These are phyloP conservation scores for Phialemoniopsis sp. DNA, from an alignment of 2,329 filamentous ascomycete genomes.

Conservation along the genomic window DNA sequence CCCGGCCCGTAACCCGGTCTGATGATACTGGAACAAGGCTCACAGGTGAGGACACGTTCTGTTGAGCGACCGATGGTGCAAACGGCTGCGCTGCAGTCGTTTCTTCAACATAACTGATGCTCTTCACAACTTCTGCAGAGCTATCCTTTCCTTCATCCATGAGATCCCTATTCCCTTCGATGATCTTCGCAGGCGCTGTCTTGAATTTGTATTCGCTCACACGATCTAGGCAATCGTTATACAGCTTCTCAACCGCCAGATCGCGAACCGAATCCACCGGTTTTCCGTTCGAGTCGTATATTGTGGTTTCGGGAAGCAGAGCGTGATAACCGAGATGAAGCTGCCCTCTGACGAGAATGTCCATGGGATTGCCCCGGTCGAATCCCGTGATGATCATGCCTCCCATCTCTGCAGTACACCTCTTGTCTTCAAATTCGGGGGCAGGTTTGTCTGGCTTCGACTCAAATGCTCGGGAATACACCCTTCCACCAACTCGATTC, in stretches of 20 bases:
- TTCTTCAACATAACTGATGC: conserved; percentile 71
- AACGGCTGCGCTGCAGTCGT: conserved; percentile 57
- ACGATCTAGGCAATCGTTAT: conserved; percentile 90
- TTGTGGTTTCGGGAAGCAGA: conserved; percentile 73
- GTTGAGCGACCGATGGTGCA: conserved; percentile 49
- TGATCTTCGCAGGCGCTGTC: conserved; percentile 60
- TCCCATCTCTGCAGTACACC: conserved; percentile 90
- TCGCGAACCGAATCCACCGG: conserved; percentile 77
- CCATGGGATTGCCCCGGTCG: conserved; percentile 89
- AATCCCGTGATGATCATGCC: conserved; percentile 98
- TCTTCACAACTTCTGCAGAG: conserved; percentile 62
- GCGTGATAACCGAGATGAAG: conserved; percentile 82
- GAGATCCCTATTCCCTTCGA: conserved; percentile 77
- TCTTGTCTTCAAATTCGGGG: conserved; percentile 49
- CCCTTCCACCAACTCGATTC: conserved; percentile 81
- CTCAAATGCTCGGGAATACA: conserved; percentile 75
- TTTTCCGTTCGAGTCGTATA: conserved; percentile 80
- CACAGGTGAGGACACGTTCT: conserved; percentile 46
- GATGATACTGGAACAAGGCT: conserved; percentile 61
- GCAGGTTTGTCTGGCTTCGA: conserved; percentile 50
- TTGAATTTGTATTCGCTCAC: conserved; percentile 89
- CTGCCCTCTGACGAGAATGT: conserved; percentile 86
- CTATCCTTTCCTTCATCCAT: conserved; percentile 82
- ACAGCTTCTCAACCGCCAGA: conserved; percentile 81
- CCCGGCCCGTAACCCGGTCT: conserved; percentile 66